Evolutionary conservation across 805 yeast species (phyloP).

Genomic region (Teunomyces atbi): DNA sequence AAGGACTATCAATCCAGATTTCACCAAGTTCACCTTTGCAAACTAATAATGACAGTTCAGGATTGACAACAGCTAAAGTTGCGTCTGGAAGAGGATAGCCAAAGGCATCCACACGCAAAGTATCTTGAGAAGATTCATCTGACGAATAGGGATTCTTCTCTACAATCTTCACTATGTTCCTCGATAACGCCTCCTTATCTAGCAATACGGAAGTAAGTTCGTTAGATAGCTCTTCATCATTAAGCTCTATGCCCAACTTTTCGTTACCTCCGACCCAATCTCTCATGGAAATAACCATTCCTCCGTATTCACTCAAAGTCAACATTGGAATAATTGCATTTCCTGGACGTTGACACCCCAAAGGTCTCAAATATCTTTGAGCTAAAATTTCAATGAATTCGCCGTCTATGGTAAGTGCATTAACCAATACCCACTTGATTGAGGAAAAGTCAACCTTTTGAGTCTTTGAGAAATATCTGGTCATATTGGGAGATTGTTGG

Average conservation of each 20-base stretch:
- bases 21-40: conserved; percentile 86
- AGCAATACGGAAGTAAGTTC: conserved; percentile 65
- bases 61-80: conserved; percentile 88
- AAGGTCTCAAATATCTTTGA: conserved; percentile 85
- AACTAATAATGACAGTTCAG: conserved; percentile 77
- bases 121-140: conserved; percentile 40
- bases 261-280: conserved; percentile 84
- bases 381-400: conserved; percentile 88
- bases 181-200: conserved; percentile 69
- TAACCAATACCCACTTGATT: conserved; percentile 86
- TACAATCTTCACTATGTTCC: conserved; percentile 68
- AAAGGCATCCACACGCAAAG: conserved; percentile 79
- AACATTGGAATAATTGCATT: conserved; percentile 84
- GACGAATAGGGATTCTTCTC: conserved; percentile 53
- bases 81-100: conserved; percentile 96
- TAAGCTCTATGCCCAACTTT: conserved; percentile 47
- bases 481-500: conserved; percentile 81
- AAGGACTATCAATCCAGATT: conserved; percentile 95
- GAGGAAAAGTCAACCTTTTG: conserved; percentile 74
- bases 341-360: conserved; percentile 77
- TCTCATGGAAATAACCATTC: conserved; percentile 86
- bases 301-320: conserved; percentile 91
- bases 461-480: conserved; percentile 75
- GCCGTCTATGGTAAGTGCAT: conserved; percentile 85
- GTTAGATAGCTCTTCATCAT: conserved; percentile 27